Evolutionary conservation across 192 early-diverging fungal species (phyloP), one percentile per base, ranked within the genome.

Genomic region (Phlyctochytrium bullatum): DNA sequence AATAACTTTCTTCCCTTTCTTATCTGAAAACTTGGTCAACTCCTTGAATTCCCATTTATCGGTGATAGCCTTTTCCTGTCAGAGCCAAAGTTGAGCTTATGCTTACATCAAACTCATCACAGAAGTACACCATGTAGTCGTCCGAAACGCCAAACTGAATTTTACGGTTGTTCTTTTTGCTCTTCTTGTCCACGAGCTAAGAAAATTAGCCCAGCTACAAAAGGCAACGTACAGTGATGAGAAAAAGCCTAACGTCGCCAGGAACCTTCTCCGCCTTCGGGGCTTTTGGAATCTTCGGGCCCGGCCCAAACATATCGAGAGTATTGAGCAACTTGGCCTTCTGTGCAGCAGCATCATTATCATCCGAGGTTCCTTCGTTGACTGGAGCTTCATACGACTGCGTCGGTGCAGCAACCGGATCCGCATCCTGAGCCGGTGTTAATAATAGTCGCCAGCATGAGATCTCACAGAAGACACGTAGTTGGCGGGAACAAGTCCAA

Each of bases 401-500:
- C n/a, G 12, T n/a, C n/a, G n/a, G n/a, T n/a, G n/a, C n/a, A n/a
- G n/a, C n/a, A n/a, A n/a, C n/a, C n/a, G n/a, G n/a, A n/a, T n/a
- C n/a, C n/a, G n/a, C n/a, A n/a, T n/a, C n/a, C n/a, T n/a, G n/a
- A n/a, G n/a, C n/a, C n/a, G n/a, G n/a, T n/a, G n/a, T n/a, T n/a
- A n/a, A n/a, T n/a, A n/a, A n/a, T n/a, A n/a, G n/a, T n/a, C n/a
- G n/a, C n/a, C n/a, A n/a, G 40, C 40, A 57, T 57, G 12, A 57
- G 54, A 57, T 25, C 12, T 89, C 90, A 50, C 40, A 14, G n/a
- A 10, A 50, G 40, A 50, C 10, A 98, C 79, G 75, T 98, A 98
- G 50, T 89, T 90, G 61, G 88, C 87, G 56, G 95, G 97, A 28
- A 91, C 86, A 64, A 96, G 88, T 23, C 97, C 97, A 54, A 89